Base-by-base conservation (phyloP, 169 alveolate species). In the Plasmodium yoelii region DNA sequence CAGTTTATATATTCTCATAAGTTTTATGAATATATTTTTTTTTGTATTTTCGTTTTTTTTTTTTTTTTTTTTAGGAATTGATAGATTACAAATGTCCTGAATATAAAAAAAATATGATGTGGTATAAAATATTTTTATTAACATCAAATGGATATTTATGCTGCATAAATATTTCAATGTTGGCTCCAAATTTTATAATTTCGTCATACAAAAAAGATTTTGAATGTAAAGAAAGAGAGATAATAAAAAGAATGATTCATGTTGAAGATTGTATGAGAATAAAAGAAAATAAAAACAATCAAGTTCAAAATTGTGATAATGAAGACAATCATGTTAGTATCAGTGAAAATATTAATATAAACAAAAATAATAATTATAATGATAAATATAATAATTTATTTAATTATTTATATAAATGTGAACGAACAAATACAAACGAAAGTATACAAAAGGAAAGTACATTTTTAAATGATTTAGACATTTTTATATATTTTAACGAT, bases 81-180 rank as follows among this genome's bases (percentile, higher is more conserved):
- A n/a, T 55, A 9, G 90, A 65, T 60, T 55, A 51, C 71, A 57
- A 56, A 22, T 65, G 63, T 26, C 49, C 53, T 8, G 82, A 60
- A 46, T 59, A 55, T 8, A 80, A 65, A 3, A 80, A 80, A 49
- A 80, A 67, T 28, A 18, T 51, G 53, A 19, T 80, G 26, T 53
- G 46, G 24, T 80, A 80, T 47, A 65, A 80, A 65, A 59, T 80
- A 19, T 80, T 80, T 67, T 60, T 80, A n/a, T 44, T 80, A 24
- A 80, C 90, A n/a, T 80, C 90, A 19, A 80, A 80, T 47, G 80
- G 64, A 15, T 26, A 80, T 56, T 59, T 80, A 19, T 80, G 90
- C 18, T 80, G 90, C 22, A 49, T 80, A 80, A 80, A 55, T 63
- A 57, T 80, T 65, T 80, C 90, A 12, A 65, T 80, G 90, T 39